Base-by-base conservation (phyloP, 176 grass and related monocot genomes). In the Areca catechu region DNA sequence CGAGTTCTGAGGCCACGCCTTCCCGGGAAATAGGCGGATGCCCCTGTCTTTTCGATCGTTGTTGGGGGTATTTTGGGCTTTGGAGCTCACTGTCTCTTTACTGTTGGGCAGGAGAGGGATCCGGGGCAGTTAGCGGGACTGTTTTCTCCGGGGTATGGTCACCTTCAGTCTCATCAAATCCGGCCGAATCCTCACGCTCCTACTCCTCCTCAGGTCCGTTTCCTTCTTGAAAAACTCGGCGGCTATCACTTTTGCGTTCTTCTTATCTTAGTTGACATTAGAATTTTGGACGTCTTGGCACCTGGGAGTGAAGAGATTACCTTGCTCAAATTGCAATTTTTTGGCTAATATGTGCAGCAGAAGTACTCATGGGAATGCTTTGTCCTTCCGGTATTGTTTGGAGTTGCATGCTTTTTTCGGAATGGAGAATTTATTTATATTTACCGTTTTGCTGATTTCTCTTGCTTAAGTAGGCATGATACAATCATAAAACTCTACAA, bases 121-220 rank as follows among this genome's bases (percentile, higher is more conserved):
- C 15, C 76, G 19, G 76, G 85, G 65, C 88, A 85, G 30, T 63
- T 88, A 24, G 74, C 88, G 1, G 78, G 81, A 57, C 63, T 93
- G 47, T 85, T 98, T 71, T 52, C 88, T 22, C 88, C 88, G 63
- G 81, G 83, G 69, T 98, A 88, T 63, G 79, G 78, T 34, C 87
- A 83, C 47, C 65, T 98, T 60, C 94, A 85, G 66, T 61, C 88
- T 64, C 79, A 78, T 30, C 84, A 83, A 59, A 80, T 93, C 25
- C 87, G 81, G 73, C 66, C 83, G 53, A 93, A 24, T 79, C 94
- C 82, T 20, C 79, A 27, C 16, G 12, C 82, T 23, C 79, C 51
- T 58, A 5, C 55, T 57, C 4, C 86, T 62, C 74, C 78, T 49
- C 88, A 93, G 84, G 94, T 98, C 48, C 47, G 18, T 17, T 54